phyloP scores from a whole-genome alignment of 345 rosid species.

The Euclidium syriacum region DNA sequence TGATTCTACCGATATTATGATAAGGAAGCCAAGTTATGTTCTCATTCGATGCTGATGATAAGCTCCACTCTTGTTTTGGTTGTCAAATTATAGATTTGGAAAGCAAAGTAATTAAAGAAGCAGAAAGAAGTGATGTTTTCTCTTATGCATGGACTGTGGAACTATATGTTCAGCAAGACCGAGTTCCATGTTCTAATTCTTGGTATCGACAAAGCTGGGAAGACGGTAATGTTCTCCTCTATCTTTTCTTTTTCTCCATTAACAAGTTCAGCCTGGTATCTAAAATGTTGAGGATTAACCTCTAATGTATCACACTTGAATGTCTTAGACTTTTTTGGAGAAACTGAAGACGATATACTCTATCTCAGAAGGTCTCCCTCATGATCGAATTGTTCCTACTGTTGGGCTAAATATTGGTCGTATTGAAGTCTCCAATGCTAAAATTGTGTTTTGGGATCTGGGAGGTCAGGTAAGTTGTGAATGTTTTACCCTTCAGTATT shows the following conservation, averaged over 20 bases:
- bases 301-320: not conserved
- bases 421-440: constrained; percentile 68
- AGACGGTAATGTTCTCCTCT: constrained; percentile 55
- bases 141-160: constrained; percentile 88
- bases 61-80: constrained; percentile 3
- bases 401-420: constrained; percentile 98
- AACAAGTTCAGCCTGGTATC: not conserved
- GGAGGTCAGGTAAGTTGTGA: constrained; percentile 83
- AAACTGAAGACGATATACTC: constrained; percentile 79
- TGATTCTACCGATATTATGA: not conserved
- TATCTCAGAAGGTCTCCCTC: constrained; percentile 86
- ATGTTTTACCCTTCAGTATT: not conserved
- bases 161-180: constrained; percentile 74
- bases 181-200: constrained; percentile 95
- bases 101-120: not conserved
- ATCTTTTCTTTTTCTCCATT: not conserved
- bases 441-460: constrained; percentile 94
- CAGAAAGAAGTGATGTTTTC: constrained; percentile 77
- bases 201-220: constrained; percentile 96
- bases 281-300: not conserved
- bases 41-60: constrained; percentile 16
- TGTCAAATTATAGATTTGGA: not conserved
- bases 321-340: constrained; percentile 80
- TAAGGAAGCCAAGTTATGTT: not conserved
- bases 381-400: constrained; percentile 96